phyloP scores from a whole-genome alignment of 2,329 filamentous ascomycete genomes.

The Alternaria triticina region DNA sequence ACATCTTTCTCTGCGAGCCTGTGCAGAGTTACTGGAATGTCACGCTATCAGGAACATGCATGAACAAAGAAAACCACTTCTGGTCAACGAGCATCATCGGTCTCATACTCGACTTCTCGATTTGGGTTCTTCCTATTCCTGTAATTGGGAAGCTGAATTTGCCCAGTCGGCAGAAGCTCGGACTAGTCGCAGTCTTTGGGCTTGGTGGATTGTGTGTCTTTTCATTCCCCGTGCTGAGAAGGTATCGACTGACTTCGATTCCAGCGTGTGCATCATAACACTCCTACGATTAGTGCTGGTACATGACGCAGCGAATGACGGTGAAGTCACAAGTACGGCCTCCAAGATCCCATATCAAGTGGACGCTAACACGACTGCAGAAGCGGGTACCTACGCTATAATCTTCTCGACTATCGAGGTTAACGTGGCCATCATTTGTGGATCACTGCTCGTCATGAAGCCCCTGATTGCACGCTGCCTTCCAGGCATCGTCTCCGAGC shows the following conservation, averaged over 20 bases:
- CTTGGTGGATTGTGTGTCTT: constrained; percentile 45
- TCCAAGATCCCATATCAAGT: not conserved
- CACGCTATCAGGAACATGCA: constrained; percentile 25
- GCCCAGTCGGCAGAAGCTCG: constrained; percentile 40
- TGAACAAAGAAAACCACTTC: constrained; percentile 32
- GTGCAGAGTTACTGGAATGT: constrained; percentile 36
- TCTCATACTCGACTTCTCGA: constrained; percentile 37
- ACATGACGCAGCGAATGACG: constrained; percentile 19
- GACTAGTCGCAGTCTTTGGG: constrained; percentile 43
- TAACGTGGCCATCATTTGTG: constrained; percentile 54
- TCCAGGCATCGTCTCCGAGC: constrained; percentile 37
- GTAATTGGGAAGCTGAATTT: constrained; percentile 39
- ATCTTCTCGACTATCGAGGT: constrained; percentile 52
- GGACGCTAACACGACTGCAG: constrained; percentile 15
- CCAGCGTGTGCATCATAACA: constrained; percentile 38
- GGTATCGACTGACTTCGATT: not conserved
- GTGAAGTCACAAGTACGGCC: constrained; percentile 32
- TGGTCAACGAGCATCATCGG: constrained; percentile 34
- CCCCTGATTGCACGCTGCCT: constrained; percentile 47
- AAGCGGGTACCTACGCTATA: constrained; percentile 49
- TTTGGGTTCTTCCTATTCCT: constrained; percentile 42
- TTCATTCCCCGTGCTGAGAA: not conserved
- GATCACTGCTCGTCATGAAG: constrained; percentile 53
- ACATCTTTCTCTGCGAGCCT: constrained; percentile 38
- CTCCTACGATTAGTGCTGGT: constrained; percentile 39